phyloP scores from a whole-genome alignment of 805 yeast species.

The Myxozyma lipomycoides region DNA sequence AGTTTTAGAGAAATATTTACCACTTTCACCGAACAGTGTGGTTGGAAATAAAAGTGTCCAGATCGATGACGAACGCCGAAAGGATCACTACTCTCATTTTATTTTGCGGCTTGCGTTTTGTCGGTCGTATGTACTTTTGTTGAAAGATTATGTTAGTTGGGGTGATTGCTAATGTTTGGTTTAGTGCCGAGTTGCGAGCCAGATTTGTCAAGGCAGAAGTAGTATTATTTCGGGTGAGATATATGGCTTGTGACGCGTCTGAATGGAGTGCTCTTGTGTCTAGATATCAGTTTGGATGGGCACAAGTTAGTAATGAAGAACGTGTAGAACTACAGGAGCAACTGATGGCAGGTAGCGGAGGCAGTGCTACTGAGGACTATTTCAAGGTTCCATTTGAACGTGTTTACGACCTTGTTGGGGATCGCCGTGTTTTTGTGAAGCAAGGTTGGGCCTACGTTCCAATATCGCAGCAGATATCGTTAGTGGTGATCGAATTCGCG shows the following conservation, averaged over 20 bases:
- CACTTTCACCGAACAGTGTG: conserved; percentile 49
- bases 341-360: conserved; percentile 51
- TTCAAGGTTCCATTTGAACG: conserved; percentile 85
- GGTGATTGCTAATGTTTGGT: neutral
- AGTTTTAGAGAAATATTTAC: conserved; percentile 58
- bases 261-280: conserved; percentile 64
- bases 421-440: conserved; percentile 63
- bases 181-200: conserved; percentile 66
- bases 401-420: conserved; percentile 70
- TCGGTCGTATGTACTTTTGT: conserved; percentile 40
- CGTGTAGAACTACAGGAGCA: conserved; percentile 47
- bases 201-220: conserved; percentile 78
- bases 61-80: conserved; percentile 61
- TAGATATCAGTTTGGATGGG: conserved; percentile 66
- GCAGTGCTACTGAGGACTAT: conserved; percentile 52
- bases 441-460: conserved; percentile 83
- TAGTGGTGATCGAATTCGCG: conserved; percentile 66
- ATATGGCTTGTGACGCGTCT: conserved; percentile 52
- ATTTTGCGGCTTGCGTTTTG: conserved; percentile 87
- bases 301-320: conserved; percentile 60
- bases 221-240: conserved; percentile 68
- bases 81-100: conserved; percentile 90
- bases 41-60: conserved; percentile 21
- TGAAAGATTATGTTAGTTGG: neutral
- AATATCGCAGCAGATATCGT: conserved; percentile 66